Evolutionary conservation across 1,284 basidiomycete genomes (phyloP), one percentile per base, ranked within the genome.

Genomic region (Irpex sp.): DNA sequence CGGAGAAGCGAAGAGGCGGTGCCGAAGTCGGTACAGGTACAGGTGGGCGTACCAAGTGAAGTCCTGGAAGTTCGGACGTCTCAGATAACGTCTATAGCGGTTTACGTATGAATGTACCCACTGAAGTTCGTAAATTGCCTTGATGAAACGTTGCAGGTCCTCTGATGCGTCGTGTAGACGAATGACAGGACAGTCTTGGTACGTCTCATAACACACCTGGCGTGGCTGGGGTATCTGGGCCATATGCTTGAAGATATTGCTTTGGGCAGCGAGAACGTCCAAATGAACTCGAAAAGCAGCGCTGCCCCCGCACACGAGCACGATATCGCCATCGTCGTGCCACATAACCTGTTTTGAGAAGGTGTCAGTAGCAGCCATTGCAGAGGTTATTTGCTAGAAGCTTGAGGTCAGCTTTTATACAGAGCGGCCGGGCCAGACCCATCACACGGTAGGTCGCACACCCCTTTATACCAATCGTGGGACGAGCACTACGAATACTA

Each of bases 201-300:
- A 31, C 39, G 17, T 61, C 62, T 15, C 60, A 8, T 6, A 35
- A 55, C 26, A 55, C 53, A 8, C 53, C 26, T 55, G 26, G 31
- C 53, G 53, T 26, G 81, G 81, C 61, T 85, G 87, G 5, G 86
- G 87, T 5, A 91, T 74, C 4, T 85, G 81, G 71, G 91, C 88
- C 79, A 92, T 79, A 68, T 91, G 88, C 36, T 81, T 79, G 68
- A 92, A 92, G 68, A 87, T 83, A 15, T 77, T 71, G 1, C 88
- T 90, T 70, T 88, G 88, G 3, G 88, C 82, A 33, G 85, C 80
- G 5, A 92, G 79, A 67, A 87, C 79, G 4, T 87, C 88, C 69
- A 85, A 85, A 73, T 92, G 90, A 0, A 92, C 89, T 49, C 84
- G 83, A 74, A 91, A 92, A 31, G 21, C 26, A 17, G 31, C 26